Percentiles rank a stretch among this genome's conserved stretches.
Evolutionary conservation across 441 rosid genomes (phyloP).

Genomic region (Populus tomentosa): DNA sequence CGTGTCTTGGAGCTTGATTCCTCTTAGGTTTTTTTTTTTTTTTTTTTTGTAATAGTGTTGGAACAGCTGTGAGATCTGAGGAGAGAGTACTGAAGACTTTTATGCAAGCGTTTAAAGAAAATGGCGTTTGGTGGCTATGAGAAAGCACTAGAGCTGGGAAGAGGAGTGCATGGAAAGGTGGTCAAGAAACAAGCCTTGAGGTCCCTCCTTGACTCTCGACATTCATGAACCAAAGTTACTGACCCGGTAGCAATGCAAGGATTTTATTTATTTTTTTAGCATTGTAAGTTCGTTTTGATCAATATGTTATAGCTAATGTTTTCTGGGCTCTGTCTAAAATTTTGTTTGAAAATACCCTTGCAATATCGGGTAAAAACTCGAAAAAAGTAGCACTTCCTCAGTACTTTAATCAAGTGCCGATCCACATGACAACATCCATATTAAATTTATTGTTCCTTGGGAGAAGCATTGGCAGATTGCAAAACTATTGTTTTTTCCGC

Average conservation of each 20-base stretch:
- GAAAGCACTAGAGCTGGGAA: slow-evolving; percentile 46
- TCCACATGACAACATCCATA: too few species aligned
- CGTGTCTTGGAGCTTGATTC: too few species aligned
- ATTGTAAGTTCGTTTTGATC: not conserved
- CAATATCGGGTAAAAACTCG: too few species aligned
- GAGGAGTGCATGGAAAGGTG: slow-evolving; percentile 70
- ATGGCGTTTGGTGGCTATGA: slow-evolving; percentile 38
- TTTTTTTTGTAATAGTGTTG: slow-evolving; percentile 26
- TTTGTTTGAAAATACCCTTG: too few species aligned
- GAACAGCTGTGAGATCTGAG: slow-evolving; percentile 63
- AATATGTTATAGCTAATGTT: not conserved
- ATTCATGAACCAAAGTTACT: slow-evolving; percentile 16
- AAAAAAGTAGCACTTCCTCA: too few species aligned
- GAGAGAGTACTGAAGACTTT: slow-evolving; percentile 55
- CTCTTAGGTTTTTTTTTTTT: too few species aligned
- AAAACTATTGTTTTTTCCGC: not conserved
- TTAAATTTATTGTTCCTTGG: too few species aligned
- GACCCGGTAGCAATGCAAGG: slow-evolving; percentile 17
- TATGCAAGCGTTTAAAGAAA: slow-evolving; percentile 40
- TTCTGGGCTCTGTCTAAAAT: too few species aligned
- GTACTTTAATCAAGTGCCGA: too few species aligned
- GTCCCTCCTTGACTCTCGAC: slow-evolving; percentile 41
- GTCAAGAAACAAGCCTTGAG: slow-evolving; percentile 67
- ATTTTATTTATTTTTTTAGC: not conserved
- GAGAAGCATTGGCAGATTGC: not conserved